Percentiles rank a stretch among this genome's conserved stretches.
Evolutionary conservation across 2,329 filamentous ascomycete species (phyloP).

Genomic region (Cladosporium sp.): DNA sequence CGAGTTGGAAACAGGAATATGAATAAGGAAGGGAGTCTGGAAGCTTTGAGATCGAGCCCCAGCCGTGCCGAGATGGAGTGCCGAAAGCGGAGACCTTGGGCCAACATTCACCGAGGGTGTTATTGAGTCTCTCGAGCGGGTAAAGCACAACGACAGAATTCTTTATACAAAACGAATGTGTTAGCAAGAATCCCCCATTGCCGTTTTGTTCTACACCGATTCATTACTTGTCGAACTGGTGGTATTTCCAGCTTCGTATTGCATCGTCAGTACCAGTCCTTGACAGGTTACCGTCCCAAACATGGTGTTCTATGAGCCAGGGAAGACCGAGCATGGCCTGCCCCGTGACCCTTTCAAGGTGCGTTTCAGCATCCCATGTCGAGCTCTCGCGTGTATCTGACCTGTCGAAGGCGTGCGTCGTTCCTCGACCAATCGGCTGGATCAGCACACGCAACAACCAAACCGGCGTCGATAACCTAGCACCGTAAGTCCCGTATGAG

Average conservation of each 20-base stretch:
- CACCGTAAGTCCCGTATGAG: conserved; percentile 32
- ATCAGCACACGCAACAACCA: conserved; percentile 47
- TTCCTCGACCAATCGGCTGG: conserved; percentile 58
- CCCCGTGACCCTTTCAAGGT: conserved; percentile 51
- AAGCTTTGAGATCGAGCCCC: background rate
- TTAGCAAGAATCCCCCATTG: background rate
- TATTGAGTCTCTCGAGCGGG: background rate
- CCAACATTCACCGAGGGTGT: background rate
- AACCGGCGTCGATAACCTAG: conserved; percentile 47
- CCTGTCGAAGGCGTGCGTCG: conserved; percentile 46
- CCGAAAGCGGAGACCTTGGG: background rate
- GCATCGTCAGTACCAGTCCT: background rate
- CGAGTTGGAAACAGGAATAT: no score
- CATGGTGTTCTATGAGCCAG: conserved; percentile 48
- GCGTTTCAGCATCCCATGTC: background rate
- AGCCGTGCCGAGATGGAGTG: background rate
- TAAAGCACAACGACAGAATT: background rate
- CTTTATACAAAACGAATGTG: background rate
- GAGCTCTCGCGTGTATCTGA: background rate
- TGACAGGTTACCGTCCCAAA: background rate
- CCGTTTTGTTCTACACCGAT: background rate
- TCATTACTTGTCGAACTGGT: background rate
- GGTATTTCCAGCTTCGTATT: background rate
- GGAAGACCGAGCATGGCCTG: conserved; percentile 46
- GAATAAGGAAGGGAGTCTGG: no score